Evolutionary conservation across 139 green algal species (phyloP), one percentile per base, ranked within the genome.

Genomic region (Picocystis salinarum): DNA sequence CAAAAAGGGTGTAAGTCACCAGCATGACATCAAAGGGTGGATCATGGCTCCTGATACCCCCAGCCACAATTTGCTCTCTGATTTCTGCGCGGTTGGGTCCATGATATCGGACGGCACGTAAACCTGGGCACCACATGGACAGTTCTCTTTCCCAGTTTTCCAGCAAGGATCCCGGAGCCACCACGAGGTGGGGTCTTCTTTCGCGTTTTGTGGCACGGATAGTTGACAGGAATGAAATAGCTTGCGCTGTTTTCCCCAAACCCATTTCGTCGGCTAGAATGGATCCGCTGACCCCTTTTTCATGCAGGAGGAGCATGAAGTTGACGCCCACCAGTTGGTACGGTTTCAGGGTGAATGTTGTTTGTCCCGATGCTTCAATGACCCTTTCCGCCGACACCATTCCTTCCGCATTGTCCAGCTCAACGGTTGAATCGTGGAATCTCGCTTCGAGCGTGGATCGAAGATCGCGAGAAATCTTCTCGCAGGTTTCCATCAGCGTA

Each of bases 301-400:
- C 53, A 40, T 79, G 58, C 22, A 93, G 71, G 44, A 91, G 64
- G 61, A 85, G 55, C 40, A 94, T 63, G 61, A 89, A 94, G 60
- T 92, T 93, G 39, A 94, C 72, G 31, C 83, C 82, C 3, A 93
- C 73, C 22, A 92, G 42, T 70, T 92, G 79, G 67, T 93, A 93
- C 6, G 69, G 67, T 52, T 93, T 93, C 15, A 93, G 58, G 20
- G n/a, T n/a, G n/a, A n/a, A n/a, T n/a, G n/a, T n/a, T n/a, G n/a
- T n/a, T n/a, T n/a, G n/a, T n/a, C n/a, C n/a, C n/a, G n/a, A n/a
- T n/a, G n/a, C n/a, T n/a, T n/a, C n/a, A n/a, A n/a, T n/a, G n/a
- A n/a, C n/a, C n/a, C n/a, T n/a, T n/a, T n/a, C n/a, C n/a, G n/a
- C n/a, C n/a, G n/a, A n/a, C n/a, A n/a, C n/a, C n/a, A n/a, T n/a